Conservation (phyloP, 495 filamentous ascomycete species). For the Penicillium antarcticum region DNA sequence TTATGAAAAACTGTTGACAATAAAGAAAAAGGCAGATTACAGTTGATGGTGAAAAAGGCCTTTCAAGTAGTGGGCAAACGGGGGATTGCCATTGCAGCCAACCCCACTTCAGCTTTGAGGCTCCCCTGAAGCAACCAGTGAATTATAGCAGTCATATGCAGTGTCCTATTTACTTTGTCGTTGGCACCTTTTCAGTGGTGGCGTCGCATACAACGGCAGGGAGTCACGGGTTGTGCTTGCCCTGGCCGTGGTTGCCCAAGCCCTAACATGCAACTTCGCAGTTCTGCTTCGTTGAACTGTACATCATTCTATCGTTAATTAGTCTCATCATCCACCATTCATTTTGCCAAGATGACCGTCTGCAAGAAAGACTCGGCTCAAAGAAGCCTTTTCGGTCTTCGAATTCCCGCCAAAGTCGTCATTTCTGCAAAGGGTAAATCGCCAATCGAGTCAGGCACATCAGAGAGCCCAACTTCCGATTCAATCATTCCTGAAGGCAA, state of each 20-base stretch:
- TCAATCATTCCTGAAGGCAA: constrained; percentile 5
- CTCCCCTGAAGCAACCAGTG: too few relatives aligned
- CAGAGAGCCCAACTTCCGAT: constrained; percentile 26
- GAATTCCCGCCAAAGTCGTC: constrained; percentile 17
- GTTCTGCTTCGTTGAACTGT: background rate
- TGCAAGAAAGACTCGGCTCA: constrained; percentile 13
- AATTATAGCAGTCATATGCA: too few relatives aligned
- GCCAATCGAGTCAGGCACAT: constrained; percentile 20
- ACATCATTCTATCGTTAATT: constrained; percentile 9
- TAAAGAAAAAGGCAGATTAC: too few relatives aligned
- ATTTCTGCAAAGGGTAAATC: constrained; percentile 9
- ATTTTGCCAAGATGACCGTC: constrained; percentile 18
- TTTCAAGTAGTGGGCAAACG: too few relatives aligned
- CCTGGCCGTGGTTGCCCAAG: background rate
- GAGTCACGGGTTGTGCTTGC: background rate
- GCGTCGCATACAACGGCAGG: too few relatives aligned
- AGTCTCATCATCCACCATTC: constrained; percentile 1
- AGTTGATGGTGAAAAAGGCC: too few relatives aligned
- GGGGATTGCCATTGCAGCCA: too few relatives aligned
- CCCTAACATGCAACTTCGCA: background rate
- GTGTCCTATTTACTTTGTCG: too few relatives aligned
- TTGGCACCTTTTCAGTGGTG: background rate
- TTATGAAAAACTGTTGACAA: too few relatives aligned
- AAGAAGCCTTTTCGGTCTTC: constrained; percentile 22
- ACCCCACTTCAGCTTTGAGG: too few relatives aligned